Evolutionary conservation across 2,329 filamentous ascomycete species (phyloP).

Genomic region (Sphaerulina populicola): DNA sequence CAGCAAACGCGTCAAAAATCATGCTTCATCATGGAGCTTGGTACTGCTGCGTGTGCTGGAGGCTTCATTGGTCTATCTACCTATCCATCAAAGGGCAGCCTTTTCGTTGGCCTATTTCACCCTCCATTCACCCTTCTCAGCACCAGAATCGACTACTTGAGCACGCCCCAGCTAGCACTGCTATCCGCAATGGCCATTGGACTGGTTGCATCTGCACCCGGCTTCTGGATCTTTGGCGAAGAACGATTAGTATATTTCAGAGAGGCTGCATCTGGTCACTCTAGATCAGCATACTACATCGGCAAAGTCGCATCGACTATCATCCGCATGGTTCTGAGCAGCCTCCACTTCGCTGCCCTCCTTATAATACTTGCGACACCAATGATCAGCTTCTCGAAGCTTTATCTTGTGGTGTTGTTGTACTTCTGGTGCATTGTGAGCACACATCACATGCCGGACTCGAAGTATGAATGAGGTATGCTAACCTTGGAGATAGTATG

Average conservation of each 20-base stretch:
- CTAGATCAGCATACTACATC: constrained; percentile 48
- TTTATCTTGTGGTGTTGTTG: constrained; percentile 45
- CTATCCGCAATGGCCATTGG: constrained; percentile 50
- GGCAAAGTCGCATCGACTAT: constrained; percentile 49
- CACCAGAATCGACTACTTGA: constrained; percentile 44
- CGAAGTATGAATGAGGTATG: not conserved
- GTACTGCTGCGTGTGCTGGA: constrained; percentile 46
- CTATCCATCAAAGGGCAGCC: constrained; percentile 43
- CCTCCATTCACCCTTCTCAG: constrained; percentile 47
- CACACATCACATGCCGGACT: too few species aligned
- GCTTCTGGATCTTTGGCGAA: constrained; percentile 51
- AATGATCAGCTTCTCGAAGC: constrained; percentile 43
- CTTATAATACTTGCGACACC: constrained; percentile 45
- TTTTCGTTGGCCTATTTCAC: constrained; percentile 49
- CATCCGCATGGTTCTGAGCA: constrained; percentile 45
- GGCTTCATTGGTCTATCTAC: constrained; percentile 49
- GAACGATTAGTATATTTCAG: constrained; percentile 49
- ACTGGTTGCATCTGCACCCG: constrained; percentile 47
- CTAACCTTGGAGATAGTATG: constrained; percentile 33
- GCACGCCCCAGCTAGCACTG: constrained; percentile 47
- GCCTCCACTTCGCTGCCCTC: constrained; percentile 49
- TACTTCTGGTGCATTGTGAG: constrained; percentile 49
- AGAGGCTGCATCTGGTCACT: constrained; percentile 51
- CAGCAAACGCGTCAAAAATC: constrained; percentile 50
- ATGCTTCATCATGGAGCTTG: constrained; percentile 49